phyloP scores from a whole-genome alignment of 495 filamentous ascomycete genomes.

The Hypoxylon intermedium region DNA sequence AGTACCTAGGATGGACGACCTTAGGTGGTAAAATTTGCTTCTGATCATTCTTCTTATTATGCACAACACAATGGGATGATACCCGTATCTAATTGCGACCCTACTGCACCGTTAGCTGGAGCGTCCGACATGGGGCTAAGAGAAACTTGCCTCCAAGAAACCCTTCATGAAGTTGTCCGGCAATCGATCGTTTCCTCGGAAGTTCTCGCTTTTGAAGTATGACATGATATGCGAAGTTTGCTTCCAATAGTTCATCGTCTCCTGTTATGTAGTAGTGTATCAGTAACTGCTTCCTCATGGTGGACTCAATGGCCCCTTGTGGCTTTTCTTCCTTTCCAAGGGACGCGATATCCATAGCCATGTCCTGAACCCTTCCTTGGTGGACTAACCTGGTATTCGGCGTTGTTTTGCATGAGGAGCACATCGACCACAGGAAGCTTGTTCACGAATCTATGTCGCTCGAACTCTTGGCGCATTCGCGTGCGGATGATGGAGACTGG shows the following conservation, averaged over 20 bases:
- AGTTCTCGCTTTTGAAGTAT: slow-evolving; percentile 91
- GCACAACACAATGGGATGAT: slow-evolving; percentile 36
- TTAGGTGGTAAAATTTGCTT: slow-evolving; percentile 33
- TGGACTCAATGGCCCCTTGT: neutral
- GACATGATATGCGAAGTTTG: slow-evolving; percentile 95
- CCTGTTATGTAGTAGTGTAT: slow-evolving; percentile 56
- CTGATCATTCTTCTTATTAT: slow-evolving; percentile 43
- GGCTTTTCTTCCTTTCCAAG: neutral
- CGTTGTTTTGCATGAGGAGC: slow-evolving; percentile 82
- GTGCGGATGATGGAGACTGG: slow-evolving; percentile 88
- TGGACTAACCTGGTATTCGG: slow-evolving; percentile 82
- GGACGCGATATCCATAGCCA: slow-evolving; percentile 41
- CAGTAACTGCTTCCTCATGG: slow-evolving; percentile 2
- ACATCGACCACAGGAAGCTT: slow-evolving; percentile 88
- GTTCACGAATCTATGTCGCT: slow-evolving; percentile 90
- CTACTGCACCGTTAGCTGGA: slow-evolving; percentile 42
- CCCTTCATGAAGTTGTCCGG: slow-evolving; percentile 88
- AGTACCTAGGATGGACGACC: slow-evolving; percentile 31
- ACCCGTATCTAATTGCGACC: slow-evolving; percentile 57
- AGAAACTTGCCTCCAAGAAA: slow-evolving; percentile 78
- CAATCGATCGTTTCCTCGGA: slow-evolving; percentile 71
- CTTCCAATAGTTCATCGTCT: slow-evolving; percentile 99
- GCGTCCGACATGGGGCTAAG: neutral
- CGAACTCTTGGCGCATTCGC: slow-evolving; percentile 96
- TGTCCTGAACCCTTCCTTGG: neutral